Evolutionary conservation across 1,139 yeast species (phyloP).

Genomic region (Debaryomyces nepalensis): DNA sequence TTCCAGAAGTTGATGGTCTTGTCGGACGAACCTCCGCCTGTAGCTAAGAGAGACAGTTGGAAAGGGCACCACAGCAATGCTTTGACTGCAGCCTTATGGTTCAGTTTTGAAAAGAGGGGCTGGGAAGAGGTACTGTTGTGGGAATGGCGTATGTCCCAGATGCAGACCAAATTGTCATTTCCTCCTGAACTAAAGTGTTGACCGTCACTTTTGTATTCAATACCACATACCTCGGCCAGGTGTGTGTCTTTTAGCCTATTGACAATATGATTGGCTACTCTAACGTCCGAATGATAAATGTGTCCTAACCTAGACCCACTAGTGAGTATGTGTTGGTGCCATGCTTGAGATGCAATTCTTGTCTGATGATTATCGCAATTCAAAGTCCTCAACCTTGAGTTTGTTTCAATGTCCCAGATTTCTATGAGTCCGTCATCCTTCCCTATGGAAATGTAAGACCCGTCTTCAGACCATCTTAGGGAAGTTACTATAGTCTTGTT

Average conservation of each 20-base stretch:
- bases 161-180: constrained; percentile 88
- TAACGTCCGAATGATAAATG: constrained; percentile 90
- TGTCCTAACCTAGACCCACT: constrained; percentile 86
- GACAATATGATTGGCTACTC: constrained; percentile 78
- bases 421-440: constrained; percentile 83
- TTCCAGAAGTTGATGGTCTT: constrained; percentile 95
- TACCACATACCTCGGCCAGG: constrained; percentile 90
- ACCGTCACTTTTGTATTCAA: constrained; percentile 86
- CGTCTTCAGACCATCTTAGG: constrained; percentile 90
- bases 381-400: constrained; percentile 77
- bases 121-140: constrained; percentile 30
- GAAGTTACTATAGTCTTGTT: constrained; percentile 65
- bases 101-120: constrained; percentile 77
- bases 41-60: constrained; percentile 79
- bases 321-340: constrained; percentile 83
- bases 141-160: constrained; percentile 89
- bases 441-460: constrained; percentile 85
- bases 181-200: constrained; percentile 90
- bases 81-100: constrained; percentile 93
- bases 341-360: constrained; percentile 81
- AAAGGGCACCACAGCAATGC: constrained; percentile 97
- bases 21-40: constrained; percentile 97
- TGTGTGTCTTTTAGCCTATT: constrained; percentile 59
- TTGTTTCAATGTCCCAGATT: constrained; percentile 91
- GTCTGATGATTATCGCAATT: constrained; percentile 62